Conservation (phyloP, 345 rosid genomes). For the Syzygium grande region DNA sequence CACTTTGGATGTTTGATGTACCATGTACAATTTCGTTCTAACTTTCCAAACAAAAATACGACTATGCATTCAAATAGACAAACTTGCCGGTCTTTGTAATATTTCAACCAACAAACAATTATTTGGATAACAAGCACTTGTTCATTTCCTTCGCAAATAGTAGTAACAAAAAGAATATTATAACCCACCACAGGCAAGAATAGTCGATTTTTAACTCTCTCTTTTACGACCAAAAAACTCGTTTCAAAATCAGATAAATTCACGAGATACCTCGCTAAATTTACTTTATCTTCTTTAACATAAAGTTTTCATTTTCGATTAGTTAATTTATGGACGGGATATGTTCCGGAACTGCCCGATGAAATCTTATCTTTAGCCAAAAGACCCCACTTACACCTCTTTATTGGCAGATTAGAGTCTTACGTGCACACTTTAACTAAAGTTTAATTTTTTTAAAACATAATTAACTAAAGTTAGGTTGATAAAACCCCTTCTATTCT, state of each 20-base stretch:
- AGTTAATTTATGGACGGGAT: not conserved
- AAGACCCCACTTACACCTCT: not conserved
- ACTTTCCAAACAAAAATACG: too few species aligned
- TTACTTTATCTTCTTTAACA: not conserved
- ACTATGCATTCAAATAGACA: too few species aligned
- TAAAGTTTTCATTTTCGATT: not conserved
- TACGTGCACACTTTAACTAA: not conserved
- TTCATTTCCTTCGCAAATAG: too few species aligned
- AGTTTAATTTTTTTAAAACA: not conserved
- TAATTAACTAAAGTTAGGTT: not conserved
- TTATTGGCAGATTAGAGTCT: not conserved
- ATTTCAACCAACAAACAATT: too few species aligned
- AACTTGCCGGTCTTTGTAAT: too few species aligned
- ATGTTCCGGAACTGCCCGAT: not conserved
- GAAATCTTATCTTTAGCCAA: not conserved
- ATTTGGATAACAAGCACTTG: too few species aligned
- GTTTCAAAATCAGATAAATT: not conserved
- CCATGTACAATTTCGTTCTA: too few species aligned
- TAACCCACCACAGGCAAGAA: not conserved
- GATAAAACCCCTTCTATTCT: not conserved
- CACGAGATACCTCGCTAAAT: not conserved
- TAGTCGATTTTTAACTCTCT: accelerated
- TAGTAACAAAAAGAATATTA: too few species aligned
- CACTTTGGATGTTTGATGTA: too few species aligned
- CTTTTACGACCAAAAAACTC: not conserved